Percentiles rank a stretch among this genome's conserved stretches.
Evolutionary conservation across 1,284 basidiomycete genomes (phyloP).

Genomic region (Uromyces viciae-fabae): DNA sequence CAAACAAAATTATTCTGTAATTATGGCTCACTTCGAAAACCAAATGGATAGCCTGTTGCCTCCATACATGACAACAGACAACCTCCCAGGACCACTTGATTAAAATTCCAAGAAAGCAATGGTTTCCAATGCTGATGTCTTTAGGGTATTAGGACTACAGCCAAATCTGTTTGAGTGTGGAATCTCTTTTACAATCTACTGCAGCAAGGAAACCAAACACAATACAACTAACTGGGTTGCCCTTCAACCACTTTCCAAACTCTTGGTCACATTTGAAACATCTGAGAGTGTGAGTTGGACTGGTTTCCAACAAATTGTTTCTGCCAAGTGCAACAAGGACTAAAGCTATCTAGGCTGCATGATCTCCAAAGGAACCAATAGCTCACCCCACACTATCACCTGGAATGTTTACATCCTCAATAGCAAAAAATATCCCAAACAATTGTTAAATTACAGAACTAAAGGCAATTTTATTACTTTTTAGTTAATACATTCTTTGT

Average conservation of each 20-base stretch:
- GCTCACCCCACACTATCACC: not conserved
- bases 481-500: no score
- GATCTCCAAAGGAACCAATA: not conserved
- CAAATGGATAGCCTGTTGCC: no score
- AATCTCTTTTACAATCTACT: not conserved
- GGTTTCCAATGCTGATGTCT: no score
- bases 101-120: no score
- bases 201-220: not conserved
- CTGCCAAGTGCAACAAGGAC: not conserved
- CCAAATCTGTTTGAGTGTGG: constrained; percentile 8
- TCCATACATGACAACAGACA: no score
- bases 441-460: no score
- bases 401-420: not conserved
- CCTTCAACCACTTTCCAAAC: not conserved
- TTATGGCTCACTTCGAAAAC: no score
- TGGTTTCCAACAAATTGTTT: not conserved
- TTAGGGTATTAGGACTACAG: no score
- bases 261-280: not conserved
- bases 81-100: no score
- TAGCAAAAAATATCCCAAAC: not conserved
- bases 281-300: not conserved
- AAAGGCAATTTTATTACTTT: no score
- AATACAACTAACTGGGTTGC: not conserved
- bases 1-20: no score
- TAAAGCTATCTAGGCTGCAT: not conserved